A percentile compares a stretch with the other conserved stretches of the same genome.
phyloP scores from a whole-genome alignment of 164 flowering plant genomes.

The grape (Vitis vinifera) region ASM3070453v1 NC_081808.1:25721001-25721500 shows the following conservation, averaged over 20 bases:
- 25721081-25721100: too few relatives aligned
- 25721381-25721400: too few relatives aligned
- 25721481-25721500: too few relatives aligned
- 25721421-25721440: too few relatives aligned
- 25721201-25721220: conserved; percentile 22
- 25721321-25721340: conserved; percentile 28
- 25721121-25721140: too few relatives aligned
- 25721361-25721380: too few relatives aligned
- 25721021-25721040: conserved; percentile 27
- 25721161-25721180: conserved; percentile 20
- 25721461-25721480: too few relatives aligned
- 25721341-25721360: conserved; percentile 15
- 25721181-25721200: neutral
- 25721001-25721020: conserved; percentile 15
- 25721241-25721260: conserved; percentile 13
- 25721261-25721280: conserved; percentile 15
- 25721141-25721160: neutral
- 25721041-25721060: neutral
- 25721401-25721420: too few relatives aligned
- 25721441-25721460: neutral
- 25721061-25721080: too few relatives aligned
- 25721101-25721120: too few relatives aligned
- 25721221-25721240: conserved; percentile 14
- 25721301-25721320: conserved; percentile 23
- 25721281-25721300: conserved; percentile 11